Evolutionary conservation across 768 basidiomycete species (phyloP).

Genomic region (Mrakia blollopis): DNA sequence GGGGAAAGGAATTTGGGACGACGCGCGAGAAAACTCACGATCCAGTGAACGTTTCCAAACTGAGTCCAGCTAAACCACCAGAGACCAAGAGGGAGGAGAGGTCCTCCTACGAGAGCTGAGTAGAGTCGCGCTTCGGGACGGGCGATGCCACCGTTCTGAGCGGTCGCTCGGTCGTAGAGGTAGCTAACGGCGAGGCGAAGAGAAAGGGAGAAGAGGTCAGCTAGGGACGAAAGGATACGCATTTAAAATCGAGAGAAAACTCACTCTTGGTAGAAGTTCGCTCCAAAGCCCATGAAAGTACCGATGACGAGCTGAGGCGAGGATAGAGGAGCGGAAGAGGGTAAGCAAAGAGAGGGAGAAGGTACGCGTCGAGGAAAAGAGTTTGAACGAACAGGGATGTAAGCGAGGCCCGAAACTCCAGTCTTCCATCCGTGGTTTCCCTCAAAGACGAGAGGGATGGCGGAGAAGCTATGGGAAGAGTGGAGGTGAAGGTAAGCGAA

Average conservation of each 20-base stretch:
- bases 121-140: constrained; percentile 37
- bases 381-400: constrained; percentile 4
- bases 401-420: constrained; percentile 35
- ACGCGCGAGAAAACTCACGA: not conserved
- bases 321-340: too few relatives aligned
- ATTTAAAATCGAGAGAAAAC: too few relatives aligned
- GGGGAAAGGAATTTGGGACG: too few relatives aligned
- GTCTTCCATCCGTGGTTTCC: constrained; percentile 35
- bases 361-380: not conserved
- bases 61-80: constrained; percentile 30
- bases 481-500: not conserved
- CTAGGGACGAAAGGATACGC: too few relatives aligned
- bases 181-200: too few relatives aligned
- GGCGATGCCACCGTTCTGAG: constrained; percentile 34
- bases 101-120: constrained; percentile 8
- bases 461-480: constrained; percentile 33
- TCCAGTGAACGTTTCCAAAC: constrained; percentile 24
- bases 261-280: constrained; percentile 33
- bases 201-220: too few relatives aligned
- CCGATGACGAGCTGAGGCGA: constrained; percentile 31
- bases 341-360: too few relatives aligned
- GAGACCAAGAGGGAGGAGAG: constrained; percentile 22
- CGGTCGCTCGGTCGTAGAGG: constrained; percentile 35
- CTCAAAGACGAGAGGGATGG: constrained; percentile 36
- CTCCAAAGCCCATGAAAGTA: constrained; percentile 36